Percentiles rank a stretch among this genome's conserved stretches.
Evolutionary conservation across 2,329 filamentous ascomycete species (phyloP).

Genomic region (Magnaporthiopsis rhizophila): DNA sequence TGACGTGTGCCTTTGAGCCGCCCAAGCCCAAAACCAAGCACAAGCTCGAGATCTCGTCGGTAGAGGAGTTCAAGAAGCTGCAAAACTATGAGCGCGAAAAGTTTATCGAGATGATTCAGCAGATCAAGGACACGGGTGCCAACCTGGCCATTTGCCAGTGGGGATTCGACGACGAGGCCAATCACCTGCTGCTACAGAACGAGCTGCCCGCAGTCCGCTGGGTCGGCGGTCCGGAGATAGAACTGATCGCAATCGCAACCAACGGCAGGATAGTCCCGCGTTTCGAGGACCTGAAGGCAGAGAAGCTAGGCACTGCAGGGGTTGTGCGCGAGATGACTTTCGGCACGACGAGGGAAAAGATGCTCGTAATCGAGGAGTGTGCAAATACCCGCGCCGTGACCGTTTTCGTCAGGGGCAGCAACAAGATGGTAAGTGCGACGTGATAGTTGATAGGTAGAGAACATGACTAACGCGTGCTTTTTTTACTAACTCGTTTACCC

Average conservation of each 20-base stretch:
- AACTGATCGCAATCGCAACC: slow-evolving; percentile 96
- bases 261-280: slow-evolving; percentile 96
- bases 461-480: not conserved
- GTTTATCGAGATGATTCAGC: slow-evolving; percentile 96
- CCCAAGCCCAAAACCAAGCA: slow-evolving; percentile 99
- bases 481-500: not conserved
- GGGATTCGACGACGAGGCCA: slow-evolving; percentile 99
- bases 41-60: slow-evolving; percentile 92
- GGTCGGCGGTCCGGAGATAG: slow-evolving; percentile 97
- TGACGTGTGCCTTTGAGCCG: slow-evolving; percentile 96
- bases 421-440: slow-evolving; percentile 77
- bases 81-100: slow-evolving; percentile 94
- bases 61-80: slow-evolving; percentile 97
- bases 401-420: slow-evolving; percentile 91
- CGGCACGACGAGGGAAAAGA: slow-evolving; percentile 96
- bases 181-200: slow-evolving; percentile 94
- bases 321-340: slow-evolving; percentile 93
- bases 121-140: slow-evolving; percentile 94
- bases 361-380: slow-evolving; percentile 98
- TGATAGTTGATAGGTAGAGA: not conserved
- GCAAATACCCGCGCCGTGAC: slow-evolving; percentile 96
- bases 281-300: slow-evolving; percentile 85
- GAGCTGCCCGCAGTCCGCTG: slow-evolving; percentile 91
- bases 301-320: slow-evolving; percentile 86
- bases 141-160: slow-evolving; percentile 98